Evolutionary conservation across 2,329 filamentous ascomycete genomes (phyloP).

Genomic region (Boeremia exigua): DNA sequence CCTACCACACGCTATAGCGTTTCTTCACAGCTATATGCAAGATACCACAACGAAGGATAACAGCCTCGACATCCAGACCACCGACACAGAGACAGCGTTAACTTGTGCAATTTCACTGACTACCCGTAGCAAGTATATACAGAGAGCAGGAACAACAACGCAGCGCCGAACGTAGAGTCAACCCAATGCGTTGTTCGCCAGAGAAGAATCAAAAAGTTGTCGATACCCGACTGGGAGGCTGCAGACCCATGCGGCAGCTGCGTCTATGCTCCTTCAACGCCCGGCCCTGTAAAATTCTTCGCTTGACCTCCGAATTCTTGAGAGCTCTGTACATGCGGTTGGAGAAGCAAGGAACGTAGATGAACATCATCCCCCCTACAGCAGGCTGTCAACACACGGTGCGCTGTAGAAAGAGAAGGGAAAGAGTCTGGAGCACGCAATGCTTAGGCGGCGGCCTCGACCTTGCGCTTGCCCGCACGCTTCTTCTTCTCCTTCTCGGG

Average conservation of each 20-base stretch:
- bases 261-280: not conserved
- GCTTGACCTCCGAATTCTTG: not conserved
- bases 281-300: too few relatives aligned
- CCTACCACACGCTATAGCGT: too few relatives aligned
- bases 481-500: constrained; percentile 39
- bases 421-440: not conserved
- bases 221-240: not conserved
- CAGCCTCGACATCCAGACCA: too few relatives aligned
- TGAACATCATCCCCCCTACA: not conserved
- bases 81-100: not conserved
- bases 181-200: too few relatives aligned
- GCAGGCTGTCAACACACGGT: not conserved
- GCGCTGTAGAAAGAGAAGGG: not conserved
- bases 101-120: not conserved
- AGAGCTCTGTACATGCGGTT: not conserved
- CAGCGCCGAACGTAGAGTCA: not conserved
- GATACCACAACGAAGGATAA: too few relatives aligned
- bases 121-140: not conserved
- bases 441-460: constrained; percentile 33
- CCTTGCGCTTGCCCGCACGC: constrained; percentile 46
- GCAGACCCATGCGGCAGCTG: not conserved
- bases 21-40: too few relatives aligned
- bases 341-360: not conserved
- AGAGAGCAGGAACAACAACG: not conserved
- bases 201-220: too few relatives aligned